A percentile compares a stretch with the other conserved stretches of the same genome.
phyloP scores from a whole-genome alignment of 2,329 filamentous ascomycete genomes.

The Phoma sp. region DNA sequence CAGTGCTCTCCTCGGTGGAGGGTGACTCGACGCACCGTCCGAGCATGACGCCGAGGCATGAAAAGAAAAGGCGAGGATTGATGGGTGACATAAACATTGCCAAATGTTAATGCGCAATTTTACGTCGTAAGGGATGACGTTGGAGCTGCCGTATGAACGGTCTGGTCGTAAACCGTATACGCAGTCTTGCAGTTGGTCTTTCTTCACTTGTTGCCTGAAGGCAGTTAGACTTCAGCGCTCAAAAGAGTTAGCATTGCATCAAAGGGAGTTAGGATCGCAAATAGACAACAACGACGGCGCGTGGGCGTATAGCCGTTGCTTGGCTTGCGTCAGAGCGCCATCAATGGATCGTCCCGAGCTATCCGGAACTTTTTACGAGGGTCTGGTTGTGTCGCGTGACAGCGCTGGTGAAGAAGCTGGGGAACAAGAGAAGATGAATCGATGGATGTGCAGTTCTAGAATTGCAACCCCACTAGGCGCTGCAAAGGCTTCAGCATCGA shows the following conservation, averaged over 20 bases:
- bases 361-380: background rate
- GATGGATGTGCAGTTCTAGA: background rate
- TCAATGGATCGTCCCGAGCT: background rate
- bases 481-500: constrained; percentile 2
- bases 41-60: constrained; percentile 1
- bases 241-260: background rate
- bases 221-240: background rate
- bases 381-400: constrained; percentile 10
- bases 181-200: background rate
- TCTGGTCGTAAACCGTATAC: background rate
- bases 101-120: background rate
- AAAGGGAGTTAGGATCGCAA: background rate
- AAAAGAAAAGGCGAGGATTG: background rate
- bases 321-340: constrained; percentile 13
- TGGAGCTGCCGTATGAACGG: background rate
- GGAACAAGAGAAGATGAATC: background rate
- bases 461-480: background rate
- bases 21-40: background rate
- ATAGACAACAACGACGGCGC: background rate
- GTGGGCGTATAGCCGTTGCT: constrained; percentile 1
- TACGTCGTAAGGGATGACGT: background rate
- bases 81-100: background rate
- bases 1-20: background rate
- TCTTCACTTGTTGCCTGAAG: background rate
- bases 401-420: background rate